These are phyloP conservation scores for Colletotrichum incanum DNA, from an alignment of 2,329 filamentous ascomycete species.

Conservation along the genomic window DNA sequence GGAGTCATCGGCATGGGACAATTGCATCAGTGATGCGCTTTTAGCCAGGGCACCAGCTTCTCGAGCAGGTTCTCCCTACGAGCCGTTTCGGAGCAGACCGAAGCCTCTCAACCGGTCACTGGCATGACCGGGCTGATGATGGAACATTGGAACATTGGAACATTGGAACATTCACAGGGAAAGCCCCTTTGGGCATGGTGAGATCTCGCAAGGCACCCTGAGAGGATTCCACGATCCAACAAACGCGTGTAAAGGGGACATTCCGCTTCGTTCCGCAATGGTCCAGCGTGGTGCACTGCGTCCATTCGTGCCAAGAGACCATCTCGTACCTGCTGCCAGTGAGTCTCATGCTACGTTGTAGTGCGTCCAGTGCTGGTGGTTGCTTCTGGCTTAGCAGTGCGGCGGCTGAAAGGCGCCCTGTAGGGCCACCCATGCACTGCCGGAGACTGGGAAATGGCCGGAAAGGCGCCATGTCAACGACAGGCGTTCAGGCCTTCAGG, in stretches of 20 bases:
- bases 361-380: constrained; percentile 13
- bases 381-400: constrained; percentile 26
- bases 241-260: background rate
- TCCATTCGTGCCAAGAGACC: constrained; percentile 27
- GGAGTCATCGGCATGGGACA: constrained; percentile 25
- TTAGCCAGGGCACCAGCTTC: background rate
- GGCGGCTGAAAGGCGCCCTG: constrained; percentile 32
- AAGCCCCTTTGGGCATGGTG: background rate
- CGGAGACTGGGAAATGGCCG: background rate
- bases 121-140: constrained; percentile 16
- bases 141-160: constrained; percentile 22
- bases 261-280: background rate
- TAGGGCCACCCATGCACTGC: constrained; percentile 5
- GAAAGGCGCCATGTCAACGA: background rate
- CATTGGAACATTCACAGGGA: constrained; percentile 11
- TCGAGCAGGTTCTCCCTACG: constrained; percentile 12
- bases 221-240: background rate
- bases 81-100: constrained; percentile 10
- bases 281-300: constrained; percentile 10
- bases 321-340: constrained; percentile 17
- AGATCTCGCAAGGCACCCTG: constrained; percentile 3
- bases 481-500: background rate
- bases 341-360: constrained; percentile 41
- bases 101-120: background rate
- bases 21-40: constrained; percentile 2